Conservation (phyloP, 257 asterid genomes). For the Coffea canephora region DNA sequence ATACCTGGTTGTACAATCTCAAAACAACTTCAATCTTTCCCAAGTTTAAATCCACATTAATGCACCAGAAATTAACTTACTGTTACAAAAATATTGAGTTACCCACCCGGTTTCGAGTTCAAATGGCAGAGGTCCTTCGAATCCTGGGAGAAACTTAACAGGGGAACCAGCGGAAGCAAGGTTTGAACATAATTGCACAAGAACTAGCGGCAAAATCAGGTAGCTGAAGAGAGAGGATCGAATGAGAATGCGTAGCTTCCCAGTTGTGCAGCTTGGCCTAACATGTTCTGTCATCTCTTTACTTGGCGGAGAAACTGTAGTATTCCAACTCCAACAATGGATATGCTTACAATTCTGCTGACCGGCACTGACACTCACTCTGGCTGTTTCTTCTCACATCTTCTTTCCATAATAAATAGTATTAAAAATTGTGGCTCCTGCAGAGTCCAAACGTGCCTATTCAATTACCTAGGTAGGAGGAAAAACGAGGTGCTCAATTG, state of each 20-base stretch:
- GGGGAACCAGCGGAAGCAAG: constrained; percentile 16
- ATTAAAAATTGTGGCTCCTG: too few relatives aligned
- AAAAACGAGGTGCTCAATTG: too few relatives aligned
- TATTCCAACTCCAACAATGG: neutral
- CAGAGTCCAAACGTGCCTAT: too few relatives aligned
- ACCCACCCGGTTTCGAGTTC: constrained; percentile 24
- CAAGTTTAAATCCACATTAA: too few relatives aligned
- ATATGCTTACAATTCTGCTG: neutral
- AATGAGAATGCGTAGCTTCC: neutral
- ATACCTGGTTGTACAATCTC: constrained; percentile 15
- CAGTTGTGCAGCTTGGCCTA: neutral
- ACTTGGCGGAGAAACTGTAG: neutral
- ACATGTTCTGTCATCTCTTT: neutral
- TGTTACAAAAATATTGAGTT: constrained; percentile 22
- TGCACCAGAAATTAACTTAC: neutral
- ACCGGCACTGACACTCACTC: neutral
- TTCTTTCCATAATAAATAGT: too few relatives aligned
- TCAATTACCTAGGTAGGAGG: too few relatives aligned
- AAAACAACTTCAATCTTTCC: neutral
- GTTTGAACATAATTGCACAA: neutral
- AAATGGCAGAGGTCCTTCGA: constrained; percentile 29
- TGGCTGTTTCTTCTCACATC: neutral
- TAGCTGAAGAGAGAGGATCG: too few relatives aligned
- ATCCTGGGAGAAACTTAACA: constrained; percentile 31
- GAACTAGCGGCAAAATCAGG: neutral